Evolutionary conservation across 768 basidiomycete species (phyloP), one percentile per base, ranked within the genome.

Genomic region (Pisolithus tinctorius): DNA sequence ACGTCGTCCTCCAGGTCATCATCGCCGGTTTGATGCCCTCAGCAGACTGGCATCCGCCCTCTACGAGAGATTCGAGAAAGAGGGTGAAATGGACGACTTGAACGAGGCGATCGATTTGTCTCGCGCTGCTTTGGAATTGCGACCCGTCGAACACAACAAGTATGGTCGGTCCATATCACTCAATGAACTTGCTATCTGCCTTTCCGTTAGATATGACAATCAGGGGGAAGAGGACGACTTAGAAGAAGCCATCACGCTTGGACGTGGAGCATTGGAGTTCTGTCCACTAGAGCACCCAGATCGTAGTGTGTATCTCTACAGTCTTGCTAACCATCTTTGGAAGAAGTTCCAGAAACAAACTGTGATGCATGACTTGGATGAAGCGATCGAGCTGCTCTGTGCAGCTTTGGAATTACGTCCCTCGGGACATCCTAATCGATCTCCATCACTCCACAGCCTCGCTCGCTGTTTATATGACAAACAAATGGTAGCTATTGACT

Each of bases 321-420:
- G 47, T 31, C 55, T 63, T 6, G 59, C 50, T 26, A 45, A 17
- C 48, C 41, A 47, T 1, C 49, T 63, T 9, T 6, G 27, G 36
- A 25, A 16, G 25, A 55, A 41, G 30, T 63, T 59, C 49, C 39
- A 54, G 53, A 57, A 44, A 25, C 55, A 9, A 50, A 2, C 20
- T 20, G 20, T 20, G 20, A 2, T 20, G 20, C 20, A 20, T 20
- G 20, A 20, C 20, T 20, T 20, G 20, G 20, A 20, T 20, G 53
- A 57, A 44, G 37, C 55, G 14, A 50, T 62, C 11, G 4, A 30
- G 39, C 23, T 46, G 31, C 47, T 43, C 39, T 42, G 37, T 31
- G 48, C 48, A 23, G 56, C 51, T 8, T 43, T 62, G 13, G 38
- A 50, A 17, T 49, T 59, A n/a, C 26, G 38, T 4, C 53, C 60